Evolutionary conservation across 2,329 filamentous ascomycete genomes (phyloP).

Genomic region (Epichloe bromicola): DNA sequence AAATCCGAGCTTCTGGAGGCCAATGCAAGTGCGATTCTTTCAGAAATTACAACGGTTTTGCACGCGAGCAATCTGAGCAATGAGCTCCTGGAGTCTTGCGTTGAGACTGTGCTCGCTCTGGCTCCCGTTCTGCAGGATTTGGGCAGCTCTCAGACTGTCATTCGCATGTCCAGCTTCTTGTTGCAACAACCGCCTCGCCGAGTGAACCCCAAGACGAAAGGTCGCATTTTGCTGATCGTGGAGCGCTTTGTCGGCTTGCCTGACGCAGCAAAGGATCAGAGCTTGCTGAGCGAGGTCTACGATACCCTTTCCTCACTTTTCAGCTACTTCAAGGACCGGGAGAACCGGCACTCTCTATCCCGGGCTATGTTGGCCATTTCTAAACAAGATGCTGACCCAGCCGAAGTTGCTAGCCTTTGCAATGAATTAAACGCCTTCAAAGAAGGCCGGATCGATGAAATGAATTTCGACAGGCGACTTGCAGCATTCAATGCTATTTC

Average conservation of each 20-base stretch:
- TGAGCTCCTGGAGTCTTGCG: constrained; percentile 64
- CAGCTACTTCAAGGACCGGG: constrained; percentile 74
- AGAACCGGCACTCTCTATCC: constrained; percentile 62
- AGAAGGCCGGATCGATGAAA: constrained; percentile 60
- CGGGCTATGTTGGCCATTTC: constrained; percentile 62
- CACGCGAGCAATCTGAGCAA: constrained; percentile 49
- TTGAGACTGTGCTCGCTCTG: constrained; percentile 66
- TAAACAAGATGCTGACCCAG: constrained; percentile 44
- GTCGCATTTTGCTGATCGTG: constrained; percentile 64
- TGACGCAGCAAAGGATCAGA: constrained; percentile 23
- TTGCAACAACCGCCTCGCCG: constrained; percentile 73
- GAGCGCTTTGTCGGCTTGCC: constrained; percentile 66
- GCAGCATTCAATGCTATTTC: constrained; percentile 64
- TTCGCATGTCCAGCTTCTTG: constrained; percentile 68
- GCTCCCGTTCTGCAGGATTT: constrained; percentile 56
- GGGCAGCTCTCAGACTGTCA: constrained; percentile 60
- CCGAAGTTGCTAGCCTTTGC: constrained; percentile 56
- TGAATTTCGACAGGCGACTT: constrained; percentile 75
- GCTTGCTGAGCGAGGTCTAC: constrained; percentile 53
- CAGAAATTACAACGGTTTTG: constrained; percentile 56
- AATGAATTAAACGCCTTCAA: constrained; percentile 70
- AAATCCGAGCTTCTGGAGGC: constrained; percentile 42
- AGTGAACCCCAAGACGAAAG: constrained; percentile 74
- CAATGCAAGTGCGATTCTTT: constrained; percentile 46
- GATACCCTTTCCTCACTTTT: constrained; percentile 69